Evolutionary conservation across 352 stramenopile species (phyloP), one percentile per base, ranked within the genome.

Genomic region (Globisporangium recalcitrans): DNA sequence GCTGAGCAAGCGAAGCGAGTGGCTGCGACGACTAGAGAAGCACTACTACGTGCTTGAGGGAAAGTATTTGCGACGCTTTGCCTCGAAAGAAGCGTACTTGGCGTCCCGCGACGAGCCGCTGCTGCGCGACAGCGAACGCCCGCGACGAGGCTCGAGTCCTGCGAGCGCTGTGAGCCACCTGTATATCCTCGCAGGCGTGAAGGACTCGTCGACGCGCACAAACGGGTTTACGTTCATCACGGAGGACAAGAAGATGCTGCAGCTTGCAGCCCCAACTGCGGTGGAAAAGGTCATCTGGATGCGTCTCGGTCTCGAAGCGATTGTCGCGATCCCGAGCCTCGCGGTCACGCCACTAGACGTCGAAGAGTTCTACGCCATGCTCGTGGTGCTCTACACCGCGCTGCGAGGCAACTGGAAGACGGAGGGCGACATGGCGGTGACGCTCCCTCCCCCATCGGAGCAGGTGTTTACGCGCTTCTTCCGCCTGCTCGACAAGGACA

Each of bases 261-360:
- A 92, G 53, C 73, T 95, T 14, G 80, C 75, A 14, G 82, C 86
- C 0, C 82, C 84, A 14, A 93, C 81, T 5, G 72, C 85, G 8
- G 85, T 95, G 4, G 86, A 95, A 56, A 91, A 91, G 54, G 70
- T 95, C 26, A 93, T 95, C 29, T 95, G 86, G 86, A 95, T 93
- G 85, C 84, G 86, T 2, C 71, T 95, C 5, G 82, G 80, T 16
- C 69, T 93, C 0, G 86, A 95, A 62, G 84, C 86, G 6, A 93
- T 95, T 48, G 86, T 93, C n/a, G 85, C 86, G 29, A 75, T 93
- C 40, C 86, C 86, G 2, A 88, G 85, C 9, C 63, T 95, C 10
- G 82, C 86, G 0, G 81, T 95, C 13, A 82, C 82, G 11, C 86
- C 86, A 19, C 68, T 95, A 22, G 86, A 95, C 36, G 91, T 95